Evolutionary conservation across 257 asterid species (phyloP).

Genomic region (Thymus quinquecostatus): DNA sequence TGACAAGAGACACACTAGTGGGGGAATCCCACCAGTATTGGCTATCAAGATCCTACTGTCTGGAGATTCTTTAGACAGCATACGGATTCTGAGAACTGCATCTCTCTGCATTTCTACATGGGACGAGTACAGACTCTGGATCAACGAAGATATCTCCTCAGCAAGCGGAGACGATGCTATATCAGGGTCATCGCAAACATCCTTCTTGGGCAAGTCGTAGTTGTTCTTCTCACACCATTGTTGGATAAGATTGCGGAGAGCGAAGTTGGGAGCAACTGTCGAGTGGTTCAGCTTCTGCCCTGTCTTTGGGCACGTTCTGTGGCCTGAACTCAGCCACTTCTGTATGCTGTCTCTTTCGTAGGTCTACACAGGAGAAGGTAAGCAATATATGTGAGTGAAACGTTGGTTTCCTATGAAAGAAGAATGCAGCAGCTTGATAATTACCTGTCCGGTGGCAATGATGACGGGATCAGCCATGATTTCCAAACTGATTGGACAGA

Average conservation of each 20-base stretch:
- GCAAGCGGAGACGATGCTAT: slow-evolving; percentile 53
- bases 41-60: slow-evolving; percentile 61
- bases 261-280: slow-evolving; percentile 62
- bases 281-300: slow-evolving; percentile 54
- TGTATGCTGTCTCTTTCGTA: slow-evolving; percentile 64
- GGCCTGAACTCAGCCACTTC: slow-evolving; percentile 62
- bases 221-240: slow-evolving; percentile 66
- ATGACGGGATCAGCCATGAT: slow-evolving; percentile 71
- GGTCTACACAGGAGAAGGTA: slow-evolving; percentile 38
- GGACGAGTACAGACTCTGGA: slow-evolving; percentile 49
- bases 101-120: slow-evolving; percentile 42
- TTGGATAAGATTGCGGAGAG: slow-evolving; percentile 55
- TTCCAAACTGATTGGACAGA: slow-evolving; percentile 64
- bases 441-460: slow-evolving; percentile 67
- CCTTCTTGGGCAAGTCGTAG: slow-evolving; percentile 50
- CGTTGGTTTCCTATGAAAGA: neutral
- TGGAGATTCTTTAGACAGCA: slow-evolving; percentile 70
- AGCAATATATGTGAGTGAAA: neutral
- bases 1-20: slow-evolving; percentile 50
- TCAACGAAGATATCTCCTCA: slow-evolving; percentile 49
- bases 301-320: slow-evolving; percentile 66
- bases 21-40: slow-evolving; percentile 63
- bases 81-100: slow-evolving; percentile 47
- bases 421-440: neutral
- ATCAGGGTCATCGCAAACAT: slow-evolving; percentile 41